A percentile compares a stretch with the other conserved stretches of the same genome.
Conservation (phyloP, 331 rosid genomes). For the Cydonia oblonga region DNA sequence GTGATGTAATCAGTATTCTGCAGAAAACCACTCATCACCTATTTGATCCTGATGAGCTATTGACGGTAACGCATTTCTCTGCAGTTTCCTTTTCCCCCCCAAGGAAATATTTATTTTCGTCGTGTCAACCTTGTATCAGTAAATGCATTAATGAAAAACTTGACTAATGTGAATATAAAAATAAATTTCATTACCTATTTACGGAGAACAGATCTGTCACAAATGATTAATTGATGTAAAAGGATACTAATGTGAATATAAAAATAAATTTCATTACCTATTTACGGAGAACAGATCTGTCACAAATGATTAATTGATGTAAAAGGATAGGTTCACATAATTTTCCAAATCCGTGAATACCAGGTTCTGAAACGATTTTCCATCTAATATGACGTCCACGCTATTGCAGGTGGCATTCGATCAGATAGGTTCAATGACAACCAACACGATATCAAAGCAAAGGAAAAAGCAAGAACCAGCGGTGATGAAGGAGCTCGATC, state of each 20-base stretch:
- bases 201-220: too few relatives aligned
- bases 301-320: background rate
- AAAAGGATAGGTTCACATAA: background rate
- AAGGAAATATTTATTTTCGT: background rate
- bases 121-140: background rate
- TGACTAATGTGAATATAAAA: too few relatives aligned
- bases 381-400: background rate
- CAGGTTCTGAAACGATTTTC: background rate
- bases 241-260: background rate
- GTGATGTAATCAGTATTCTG: constrained; percentile 73
- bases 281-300: background rate
- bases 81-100: background rate
- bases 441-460: constrained; percentile 82
- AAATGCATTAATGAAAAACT: background rate
- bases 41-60: constrained; percentile 87
- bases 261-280: background rate
- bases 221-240: too few relatives aligned
- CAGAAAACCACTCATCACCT: constrained; percentile 85
- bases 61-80: constrained; percentile 46
- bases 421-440: constrained; percentile 91
- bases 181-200: too few relatives aligned
- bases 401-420: constrained; percentile 85
- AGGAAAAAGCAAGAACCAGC: constrained; percentile 98
- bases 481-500: constrained; percentile 92
- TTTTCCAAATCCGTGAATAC: background rate